Conservation (phyloP, 179 eudicot species). For the Sideroxylon spinosum region DNA sequence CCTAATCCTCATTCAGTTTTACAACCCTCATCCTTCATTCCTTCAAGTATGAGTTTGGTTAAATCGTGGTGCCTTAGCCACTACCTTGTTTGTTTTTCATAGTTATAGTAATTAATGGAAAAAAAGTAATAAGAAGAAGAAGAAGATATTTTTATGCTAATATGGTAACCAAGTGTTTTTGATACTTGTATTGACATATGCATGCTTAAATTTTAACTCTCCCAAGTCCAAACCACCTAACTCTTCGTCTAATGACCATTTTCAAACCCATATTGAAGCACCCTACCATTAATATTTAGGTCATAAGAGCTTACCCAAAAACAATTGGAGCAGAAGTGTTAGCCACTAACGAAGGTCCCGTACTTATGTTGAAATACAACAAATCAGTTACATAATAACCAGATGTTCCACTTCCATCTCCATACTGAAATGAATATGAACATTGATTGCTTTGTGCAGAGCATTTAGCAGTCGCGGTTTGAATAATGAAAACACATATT, state of each 20-base stretch:
- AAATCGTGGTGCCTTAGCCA: neutral
- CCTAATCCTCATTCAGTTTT: neutral
- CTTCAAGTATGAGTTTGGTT: neutral
- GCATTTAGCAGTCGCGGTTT: constrained; percentile 54
- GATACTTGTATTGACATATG: neutral
- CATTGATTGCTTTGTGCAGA: constrained; percentile 52
- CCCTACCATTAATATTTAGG: neutral
- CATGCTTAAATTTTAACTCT: neutral
- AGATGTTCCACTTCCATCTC: constrained; percentile 91
- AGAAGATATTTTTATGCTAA: neutral
- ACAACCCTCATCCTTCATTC: neutral
- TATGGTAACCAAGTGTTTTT: neutral
- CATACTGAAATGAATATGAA: constrained; percentile 71
- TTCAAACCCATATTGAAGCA: neutral
- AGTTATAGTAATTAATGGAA: neutral
- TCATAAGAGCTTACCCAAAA: constrained; percentile 59
- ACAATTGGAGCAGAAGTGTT: constrained; percentile 71
- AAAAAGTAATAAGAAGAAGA: neutral
- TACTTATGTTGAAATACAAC: constrained; percentile 56
- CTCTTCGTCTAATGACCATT: constrained; percentile 2
- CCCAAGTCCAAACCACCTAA: neutral
- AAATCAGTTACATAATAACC: constrained; percentile 75
- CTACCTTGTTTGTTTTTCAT: neutral
- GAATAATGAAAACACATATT: constrained; percentile 57
- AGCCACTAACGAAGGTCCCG: constrained; percentile 40